A percentile compares a stretch with the other conserved stretches of the same genome.
Conservation (phyloP, 768 basidiomycete genomes). For the Trametes elegans region DNA sequence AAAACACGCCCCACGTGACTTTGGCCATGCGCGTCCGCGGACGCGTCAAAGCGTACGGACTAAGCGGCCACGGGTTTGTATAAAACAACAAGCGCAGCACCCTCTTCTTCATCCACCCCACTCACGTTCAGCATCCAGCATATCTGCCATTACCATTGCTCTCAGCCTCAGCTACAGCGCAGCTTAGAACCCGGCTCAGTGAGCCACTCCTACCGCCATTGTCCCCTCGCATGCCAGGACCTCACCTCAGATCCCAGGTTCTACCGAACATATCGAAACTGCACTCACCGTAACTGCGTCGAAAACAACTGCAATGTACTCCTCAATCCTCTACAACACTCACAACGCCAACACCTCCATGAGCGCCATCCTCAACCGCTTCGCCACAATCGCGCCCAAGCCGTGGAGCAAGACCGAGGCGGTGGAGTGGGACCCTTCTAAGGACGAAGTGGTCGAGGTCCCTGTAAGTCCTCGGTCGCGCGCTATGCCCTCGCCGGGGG, state of each 20-base stretch:
- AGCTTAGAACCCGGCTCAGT: too few species aligned
- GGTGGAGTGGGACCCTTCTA: conserved; percentile 2
- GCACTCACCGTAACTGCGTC: not conserved
- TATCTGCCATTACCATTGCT: too few species aligned
- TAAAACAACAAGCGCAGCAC: not conserved
- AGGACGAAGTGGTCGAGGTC: not conserved
- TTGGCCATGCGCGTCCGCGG: not conserved
- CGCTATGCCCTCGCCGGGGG: too few species aligned
- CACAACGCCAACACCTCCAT: not conserved
- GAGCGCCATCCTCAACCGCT: not conserved
- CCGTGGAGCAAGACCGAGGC: not conserved
- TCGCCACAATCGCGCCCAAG: not conserved
- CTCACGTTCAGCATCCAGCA: too few species aligned
- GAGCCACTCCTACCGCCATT: too few species aligned
- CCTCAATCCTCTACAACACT: not conserved
- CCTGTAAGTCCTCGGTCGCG: not conserved
- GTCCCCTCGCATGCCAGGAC: too few species aligned
- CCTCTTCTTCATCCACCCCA: not conserved
- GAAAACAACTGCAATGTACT: too few species aligned
- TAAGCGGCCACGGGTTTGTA: not conserved
- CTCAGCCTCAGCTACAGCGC: too few species aligned
- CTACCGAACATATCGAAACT: not conserved
- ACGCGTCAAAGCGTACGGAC: not conserved
- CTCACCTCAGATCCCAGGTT: too few species aligned
- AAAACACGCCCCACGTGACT: conserved; percentile 9